phyloP scores from a whole-genome alignment of 2,329 filamentous ascomycete species.

The Magnaporthiopsis incrustans region DNA sequence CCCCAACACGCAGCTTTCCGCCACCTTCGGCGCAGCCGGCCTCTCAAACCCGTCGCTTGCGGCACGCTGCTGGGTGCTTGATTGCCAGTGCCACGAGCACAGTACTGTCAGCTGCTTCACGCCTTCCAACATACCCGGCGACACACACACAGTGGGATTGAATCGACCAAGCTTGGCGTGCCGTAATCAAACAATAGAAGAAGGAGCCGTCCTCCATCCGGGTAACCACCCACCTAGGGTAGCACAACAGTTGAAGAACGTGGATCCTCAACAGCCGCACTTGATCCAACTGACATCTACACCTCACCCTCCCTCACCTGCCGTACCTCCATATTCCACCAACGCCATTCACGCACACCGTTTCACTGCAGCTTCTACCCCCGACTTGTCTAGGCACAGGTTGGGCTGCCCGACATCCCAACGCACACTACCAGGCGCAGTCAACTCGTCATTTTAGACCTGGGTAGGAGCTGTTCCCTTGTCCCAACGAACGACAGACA shows the following conservation, averaged over 20 bases:
- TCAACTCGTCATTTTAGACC: no score
- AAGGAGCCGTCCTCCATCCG: neutral
- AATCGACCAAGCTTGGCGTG: neutral
- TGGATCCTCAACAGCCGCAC: neutral
- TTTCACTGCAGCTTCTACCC: no score
- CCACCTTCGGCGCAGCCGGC: neutral
- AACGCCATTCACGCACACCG: no score
- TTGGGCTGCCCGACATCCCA: no score
- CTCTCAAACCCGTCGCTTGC: neutral
- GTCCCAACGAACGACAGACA: no score
- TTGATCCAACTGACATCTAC: neutral
- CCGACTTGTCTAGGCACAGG: no score
- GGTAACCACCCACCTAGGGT: neutral
- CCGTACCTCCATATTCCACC: no score
- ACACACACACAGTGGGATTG: neutral
- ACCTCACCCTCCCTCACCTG: neutral
- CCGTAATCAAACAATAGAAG: neutral
- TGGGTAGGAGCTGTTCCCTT: no score
- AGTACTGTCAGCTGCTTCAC: neutral
- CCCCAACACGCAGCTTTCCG: neutral
- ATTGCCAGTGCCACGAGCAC: neutral
- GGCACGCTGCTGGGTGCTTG: neutral
- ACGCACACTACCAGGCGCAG: no score
- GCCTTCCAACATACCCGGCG: neutral
- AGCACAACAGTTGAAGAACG: neutral